phyloP scores from a whole-genome alignment of 108 stramenopile species.

The Cyclotella atomus region DNA sequence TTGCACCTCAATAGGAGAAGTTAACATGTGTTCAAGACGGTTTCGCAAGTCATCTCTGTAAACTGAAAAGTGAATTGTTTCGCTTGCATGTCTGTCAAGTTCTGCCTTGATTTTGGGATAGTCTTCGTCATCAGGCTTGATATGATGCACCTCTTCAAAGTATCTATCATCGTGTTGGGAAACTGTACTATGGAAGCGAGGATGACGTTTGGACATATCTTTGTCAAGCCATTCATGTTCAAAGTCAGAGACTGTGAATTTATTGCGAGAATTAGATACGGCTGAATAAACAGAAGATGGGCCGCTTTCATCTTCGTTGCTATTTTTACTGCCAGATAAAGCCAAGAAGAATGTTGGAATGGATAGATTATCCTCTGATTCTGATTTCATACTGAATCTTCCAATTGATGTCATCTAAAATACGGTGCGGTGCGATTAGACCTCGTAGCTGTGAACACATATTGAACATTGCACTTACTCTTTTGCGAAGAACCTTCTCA shows the following conservation, averaged over 20 bases:
- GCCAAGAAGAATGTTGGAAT: slow-evolving; percentile 76
- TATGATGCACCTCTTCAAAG: slow-evolving; percentile 55
- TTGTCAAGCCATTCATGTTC: slow-evolving; percentile 52
- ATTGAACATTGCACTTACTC: slow-evolving; percentile 13
- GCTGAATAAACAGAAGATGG: background rate
- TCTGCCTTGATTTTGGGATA: slow-evolving; percentile 40
- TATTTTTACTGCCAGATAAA: slow-evolving; percentile 51
- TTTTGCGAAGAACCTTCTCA: slow-evolving; percentile 13
- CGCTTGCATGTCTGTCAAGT: slow-evolving; percentile 53
- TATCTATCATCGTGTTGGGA: slow-evolving; percentile 35
- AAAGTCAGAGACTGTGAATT: slow-evolving; percentile 67
- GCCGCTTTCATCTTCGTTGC: background rate
- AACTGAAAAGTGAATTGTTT: slow-evolving; percentile 58
- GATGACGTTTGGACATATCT: slow-evolving; percentile 61
- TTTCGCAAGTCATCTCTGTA: slow-evolving; percentile 69
- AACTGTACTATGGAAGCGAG: slow-evolving; percentile 61
- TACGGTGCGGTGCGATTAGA: too few relatives aligned
- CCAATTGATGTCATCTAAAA: slow-evolving; percentile 84
- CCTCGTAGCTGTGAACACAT: too few relatives aligned
- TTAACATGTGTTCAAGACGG: slow-evolving; percentile 64
- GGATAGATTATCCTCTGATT: slow-evolving; percentile 70
- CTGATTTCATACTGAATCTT: slow-evolving; percentile 72
- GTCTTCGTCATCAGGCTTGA: slow-evolving; percentile 14
- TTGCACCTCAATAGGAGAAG: slow-evolving; percentile 61
- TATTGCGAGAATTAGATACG: background rate